Conservation (phyloP, 129 eudicot species). For the Scalesia atractyloides region DNA sequence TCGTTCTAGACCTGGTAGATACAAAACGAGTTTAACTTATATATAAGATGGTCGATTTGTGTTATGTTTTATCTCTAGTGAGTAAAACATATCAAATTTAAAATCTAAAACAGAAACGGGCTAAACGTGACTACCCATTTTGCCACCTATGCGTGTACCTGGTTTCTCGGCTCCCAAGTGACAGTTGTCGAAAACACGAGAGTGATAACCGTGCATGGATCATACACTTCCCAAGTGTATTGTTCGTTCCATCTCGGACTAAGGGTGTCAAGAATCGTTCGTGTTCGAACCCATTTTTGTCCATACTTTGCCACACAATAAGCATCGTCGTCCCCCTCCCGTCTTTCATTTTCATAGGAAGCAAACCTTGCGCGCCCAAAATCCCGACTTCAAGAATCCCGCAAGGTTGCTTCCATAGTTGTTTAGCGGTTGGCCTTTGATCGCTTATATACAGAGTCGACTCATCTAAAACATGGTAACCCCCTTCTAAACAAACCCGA, state of each 20-base stretch:
- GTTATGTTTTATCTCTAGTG: not conserved
- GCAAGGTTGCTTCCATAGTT: slow-evolving; percentile 77
- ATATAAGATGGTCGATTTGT: not conserved
- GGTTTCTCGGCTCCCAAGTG: slow-evolving; percentile 54
- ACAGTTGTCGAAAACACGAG: slow-evolving; percentile 69
- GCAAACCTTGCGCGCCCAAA: slow-evolving; percentile 70
- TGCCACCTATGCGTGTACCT: slow-evolving; percentile 14
- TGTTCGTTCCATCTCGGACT: slow-evolving; percentile 86
- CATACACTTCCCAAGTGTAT: slow-evolving; percentile 87
- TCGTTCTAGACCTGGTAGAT: slow-evolving; percentile 23
- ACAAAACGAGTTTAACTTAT: not conserved
- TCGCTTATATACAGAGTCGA: slow-evolving; percentile 81
- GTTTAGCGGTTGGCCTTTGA: slow-evolving; percentile 71
- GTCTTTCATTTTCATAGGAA: slow-evolving; percentile 72
- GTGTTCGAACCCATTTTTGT: slow-evolving; percentile 80
- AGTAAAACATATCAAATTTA: not conserved
- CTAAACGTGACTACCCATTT: not conserved
- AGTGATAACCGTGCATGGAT: slow-evolving; percentile 84
- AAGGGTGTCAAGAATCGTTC: slow-evolving; percentile 63
- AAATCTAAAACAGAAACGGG: not conserved
- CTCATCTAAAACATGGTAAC: slow-evolving; percentile 81
- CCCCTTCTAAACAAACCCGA: slow-evolving; percentile 81
- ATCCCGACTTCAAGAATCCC: slow-evolving; percentile 82
- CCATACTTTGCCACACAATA: slow-evolving; percentile 86
- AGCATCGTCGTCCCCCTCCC: slow-evolving; percentile 61